These are phyloP conservation scores for Citrus australasica DNA, from an alignment of 345 rosid species.

Conservation along the genomic window DNA sequence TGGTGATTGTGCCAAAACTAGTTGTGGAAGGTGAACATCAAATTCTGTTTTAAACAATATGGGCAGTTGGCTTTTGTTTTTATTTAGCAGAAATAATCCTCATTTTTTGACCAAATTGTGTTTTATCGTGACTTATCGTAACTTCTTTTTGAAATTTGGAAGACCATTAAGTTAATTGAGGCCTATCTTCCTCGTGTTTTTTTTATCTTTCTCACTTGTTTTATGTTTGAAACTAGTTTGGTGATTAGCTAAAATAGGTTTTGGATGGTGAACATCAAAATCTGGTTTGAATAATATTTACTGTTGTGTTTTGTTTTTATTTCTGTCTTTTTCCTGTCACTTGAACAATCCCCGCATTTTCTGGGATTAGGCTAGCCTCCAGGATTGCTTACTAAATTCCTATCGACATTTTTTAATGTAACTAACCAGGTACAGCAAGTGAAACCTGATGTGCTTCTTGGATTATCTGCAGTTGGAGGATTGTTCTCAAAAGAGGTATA, in stretches of 20 bases:
- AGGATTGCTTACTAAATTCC: background rate
- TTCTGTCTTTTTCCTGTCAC: background rate
- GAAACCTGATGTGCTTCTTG: constrained; percentile 98
- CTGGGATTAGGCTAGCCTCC: background rate
- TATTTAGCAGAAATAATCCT: background rate
- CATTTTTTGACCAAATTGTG: background rate
- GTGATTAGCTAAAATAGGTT: background rate
- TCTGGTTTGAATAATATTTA: background rate
- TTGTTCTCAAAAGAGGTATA: constrained; percentile 90
- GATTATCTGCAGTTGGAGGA: constrained; percentile 99
- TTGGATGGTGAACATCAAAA: background rate
- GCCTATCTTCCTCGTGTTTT: background rate
- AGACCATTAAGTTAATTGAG: background rate
- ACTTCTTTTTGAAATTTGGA: background rate
- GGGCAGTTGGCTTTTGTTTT: background rate
- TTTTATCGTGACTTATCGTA: background rate
- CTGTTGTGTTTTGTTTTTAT: background rate
- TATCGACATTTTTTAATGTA: constrained; percentile 4
- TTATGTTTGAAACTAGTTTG: background rate
- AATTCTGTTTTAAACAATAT: background rate
- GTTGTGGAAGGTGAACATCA: background rate
- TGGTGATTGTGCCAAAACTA: background rate
- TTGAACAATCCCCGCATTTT: background rate
- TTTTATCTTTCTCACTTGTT: background rate
- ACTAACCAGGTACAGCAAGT: constrained; percentile 75